Percentiles rank a stretch among this genome's conserved stretches.
phyloP scores from a whole-genome alignment of 1,284 basidiomycete genomes.

The Pyrrhoderma lamaoense region DNA sequence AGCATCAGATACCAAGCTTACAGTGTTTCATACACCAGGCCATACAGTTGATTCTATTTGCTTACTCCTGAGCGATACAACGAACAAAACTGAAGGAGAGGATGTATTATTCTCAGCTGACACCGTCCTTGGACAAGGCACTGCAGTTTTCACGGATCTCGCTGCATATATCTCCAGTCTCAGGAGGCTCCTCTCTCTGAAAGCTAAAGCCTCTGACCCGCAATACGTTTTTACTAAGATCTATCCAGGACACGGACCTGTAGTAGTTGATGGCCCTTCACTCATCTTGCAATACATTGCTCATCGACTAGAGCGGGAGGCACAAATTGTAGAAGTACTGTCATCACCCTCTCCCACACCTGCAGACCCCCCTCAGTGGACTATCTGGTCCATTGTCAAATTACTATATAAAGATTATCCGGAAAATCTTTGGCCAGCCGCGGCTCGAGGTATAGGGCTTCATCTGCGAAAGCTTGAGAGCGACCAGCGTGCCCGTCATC shows the following conservation, averaged over 20 bases:
- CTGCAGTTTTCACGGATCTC: conserved; percentile 86
- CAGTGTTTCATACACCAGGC: conserved; percentile 81
- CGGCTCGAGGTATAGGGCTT: conserved; percentile 59
- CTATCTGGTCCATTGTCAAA: conserved; percentile 59
- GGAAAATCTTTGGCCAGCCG: conserved; percentile 64
- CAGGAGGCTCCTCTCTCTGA: conserved; percentile 48
- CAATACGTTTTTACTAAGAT: conserved; percentile 38
- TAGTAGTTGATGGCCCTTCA: conserved; percentile 51
- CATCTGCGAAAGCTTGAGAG: conserved; percentile 70
- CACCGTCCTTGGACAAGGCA: conserved; percentile 86
- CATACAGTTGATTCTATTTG: conserved; percentile 87
- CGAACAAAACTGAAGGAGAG: conserved; percentile 38
- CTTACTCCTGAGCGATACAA: conserved; percentile 42
- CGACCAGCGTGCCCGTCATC: conserved; percentile 49
- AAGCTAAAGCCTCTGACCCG: conserved; percentile 20
- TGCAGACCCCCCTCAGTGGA: conserved; percentile 34
- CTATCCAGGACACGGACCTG: conserved; percentile 87
- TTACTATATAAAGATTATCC: conserved; percentile 68
- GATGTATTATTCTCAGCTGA: conserved; percentile 82
- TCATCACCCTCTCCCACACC: conserved; percentile 25
- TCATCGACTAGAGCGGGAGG: conserved; percentile 79
- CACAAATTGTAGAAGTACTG: conserved; percentile 66
- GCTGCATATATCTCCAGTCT: conserved; percentile 65
- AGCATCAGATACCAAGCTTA: conserved; percentile 28
- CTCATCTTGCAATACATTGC: conserved; percentile 69